Percentiles rank a stretch among this genome's conserved stretches.
Evolutionary conservation across 352 stramenopile genomes (phyloP).

Genomic region (Pythium rhizo-oryzae): DNA sequence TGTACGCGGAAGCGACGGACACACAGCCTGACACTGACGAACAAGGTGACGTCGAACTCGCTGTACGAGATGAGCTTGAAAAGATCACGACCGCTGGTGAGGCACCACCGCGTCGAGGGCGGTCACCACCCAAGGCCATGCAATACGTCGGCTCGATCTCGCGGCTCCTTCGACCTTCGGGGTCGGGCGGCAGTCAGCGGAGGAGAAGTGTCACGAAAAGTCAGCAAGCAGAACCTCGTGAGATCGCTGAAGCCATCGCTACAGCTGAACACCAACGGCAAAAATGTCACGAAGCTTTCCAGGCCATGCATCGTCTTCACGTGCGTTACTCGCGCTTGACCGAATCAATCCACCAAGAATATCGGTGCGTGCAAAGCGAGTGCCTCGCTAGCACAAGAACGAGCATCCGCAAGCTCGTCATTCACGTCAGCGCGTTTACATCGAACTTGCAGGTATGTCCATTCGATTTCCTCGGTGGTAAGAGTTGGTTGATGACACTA

Average conservation of each 20-base stretch:
- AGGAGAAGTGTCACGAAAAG: not conserved
- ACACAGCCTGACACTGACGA: not conserved
- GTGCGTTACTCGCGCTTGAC: conserved; percentile 24
- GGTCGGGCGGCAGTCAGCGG: not conserved
- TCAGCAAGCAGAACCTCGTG: not conserved
- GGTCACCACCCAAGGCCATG: conserved; percentile 29
- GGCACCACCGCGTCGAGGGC: not conserved
- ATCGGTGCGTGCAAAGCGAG: conserved; percentile 28
- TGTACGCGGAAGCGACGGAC: not conserved
- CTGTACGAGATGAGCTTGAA: conserved; percentile 9
- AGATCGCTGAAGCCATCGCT: conserved; percentile 3
- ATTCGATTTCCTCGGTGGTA: not conserved
- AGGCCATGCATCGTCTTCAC: conserved; percentile 23
- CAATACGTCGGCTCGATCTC: conserved; percentile 29
- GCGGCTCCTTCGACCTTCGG: conserved; percentile 11
- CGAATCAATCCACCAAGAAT: conserved; percentile 32
- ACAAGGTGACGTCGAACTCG: not conserved
- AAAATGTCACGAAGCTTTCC: conserved; percentile 23
- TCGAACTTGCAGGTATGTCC: conserved; percentile 33
- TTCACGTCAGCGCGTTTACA: conserved; percentile 38
- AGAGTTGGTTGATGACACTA: not conserved
- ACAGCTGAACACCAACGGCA: conserved; percentile 18
- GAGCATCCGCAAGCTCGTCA: conserved; percentile 36
- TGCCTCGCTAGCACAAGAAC: conserved; percentile 26
- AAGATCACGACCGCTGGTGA: not conserved